Evolutionary conservation across 2,329 filamentous ascomycete species (phyloP).

Genomic region (Fonsecaea erecta): DNA sequence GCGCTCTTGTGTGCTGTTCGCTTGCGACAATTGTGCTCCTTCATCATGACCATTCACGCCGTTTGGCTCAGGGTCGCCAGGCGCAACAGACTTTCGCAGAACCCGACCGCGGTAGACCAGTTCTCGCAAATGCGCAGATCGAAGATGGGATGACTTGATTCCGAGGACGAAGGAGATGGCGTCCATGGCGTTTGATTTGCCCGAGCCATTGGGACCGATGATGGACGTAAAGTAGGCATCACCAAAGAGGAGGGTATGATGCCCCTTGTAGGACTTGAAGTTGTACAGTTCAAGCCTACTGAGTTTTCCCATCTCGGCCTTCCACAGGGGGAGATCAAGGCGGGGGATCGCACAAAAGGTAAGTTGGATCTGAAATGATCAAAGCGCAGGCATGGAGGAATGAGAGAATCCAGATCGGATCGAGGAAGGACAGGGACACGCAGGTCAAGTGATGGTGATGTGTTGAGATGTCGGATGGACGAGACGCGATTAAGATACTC

Average conservation of each 20-base stretch:
- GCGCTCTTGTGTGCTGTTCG: slow-evolving; percentile 61
- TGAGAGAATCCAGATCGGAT: no score
- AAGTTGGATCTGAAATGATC: not conserved
- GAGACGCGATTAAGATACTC: not conserved
- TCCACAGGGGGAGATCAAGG: slow-evolving; percentile 45
- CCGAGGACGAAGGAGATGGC: slow-evolving; percentile 98
- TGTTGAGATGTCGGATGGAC: not conserved
- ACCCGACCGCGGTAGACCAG: slow-evolving; percentile 95
- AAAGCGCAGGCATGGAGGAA: slow-evolving; percentile 7
- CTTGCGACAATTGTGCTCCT: slow-evolving; percentile 64
- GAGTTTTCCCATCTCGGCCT: slow-evolving; percentile 87
- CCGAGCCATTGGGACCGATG: slow-evolving; percentile 98
- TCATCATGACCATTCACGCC: slow-evolving; percentile 67
- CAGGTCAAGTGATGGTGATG: not conserved
- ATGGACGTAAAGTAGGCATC: slow-evolving; percentile 99
- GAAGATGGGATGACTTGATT: slow-evolving; percentile 97
- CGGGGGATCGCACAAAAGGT: not conserved
- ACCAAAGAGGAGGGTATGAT: slow-evolving; percentile 90
- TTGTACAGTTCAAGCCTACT: slow-evolving; percentile 94
- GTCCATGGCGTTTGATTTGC: slow-evolving; percentile 99
- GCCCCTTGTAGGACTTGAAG: slow-evolving; percentile 99
- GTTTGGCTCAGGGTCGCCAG: slow-evolving; percentile 71
- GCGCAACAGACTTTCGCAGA: slow-evolving; percentile 87
- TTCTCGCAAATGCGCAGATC: slow-evolving; percentile 90
- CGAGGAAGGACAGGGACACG: not conserved